A percentile compares a stretch with the other conserved stretches of the same genome.
phyloP scores from a whole-genome alignment of 495 filamentous ascomycete species.

The Letharia lupina region DNA sequence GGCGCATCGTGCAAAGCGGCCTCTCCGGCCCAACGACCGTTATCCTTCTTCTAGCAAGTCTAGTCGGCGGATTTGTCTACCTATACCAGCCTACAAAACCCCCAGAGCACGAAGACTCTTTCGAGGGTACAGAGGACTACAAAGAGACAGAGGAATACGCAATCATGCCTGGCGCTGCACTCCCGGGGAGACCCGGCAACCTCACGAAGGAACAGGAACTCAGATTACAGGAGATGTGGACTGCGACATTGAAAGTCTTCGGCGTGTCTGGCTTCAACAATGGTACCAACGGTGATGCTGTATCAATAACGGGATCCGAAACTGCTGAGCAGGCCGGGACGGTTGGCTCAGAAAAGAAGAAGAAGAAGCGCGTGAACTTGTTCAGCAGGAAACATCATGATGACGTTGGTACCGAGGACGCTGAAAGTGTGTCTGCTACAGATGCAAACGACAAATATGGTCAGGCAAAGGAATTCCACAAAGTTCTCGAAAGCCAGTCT shows the following conservation, averaged over 20 bases:
- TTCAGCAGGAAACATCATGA: conserved; percentile 57
- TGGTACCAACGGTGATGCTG: conserved; percentile 24
- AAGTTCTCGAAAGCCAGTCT: conserved; percentile 62
- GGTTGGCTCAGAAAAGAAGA: conserved; percentile 48
- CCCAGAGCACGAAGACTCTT: not conserved
- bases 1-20: conserved; percentile 6
- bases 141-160: conserved; percentile 15
- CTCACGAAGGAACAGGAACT: conserved; percentile 81
- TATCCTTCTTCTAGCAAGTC: not conserved
- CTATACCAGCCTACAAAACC: not conserved
- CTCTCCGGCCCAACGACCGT: not conserved
- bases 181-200: conserved; percentile 75
- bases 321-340: conserved; percentile 18
- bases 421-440: conserved; percentile 21
- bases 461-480: conserved; percentile 75
- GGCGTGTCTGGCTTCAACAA: conserved; percentile 45
- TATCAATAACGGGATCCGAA: conserved; percentile 26
- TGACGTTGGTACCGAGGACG: conserved; percentile 33
- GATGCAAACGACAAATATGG: conserved; percentile 88
- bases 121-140: not conserved
- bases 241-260: conserved; percentile 67
- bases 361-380: conserved; percentile 34
- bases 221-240: conserved; percentile 85
- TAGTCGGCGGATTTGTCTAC: conserved; percentile 2
- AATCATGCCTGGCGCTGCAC: conserved; percentile 36